Conservation (phyloP, 805 yeast species). For the Saturnispora sekii region DNA sequence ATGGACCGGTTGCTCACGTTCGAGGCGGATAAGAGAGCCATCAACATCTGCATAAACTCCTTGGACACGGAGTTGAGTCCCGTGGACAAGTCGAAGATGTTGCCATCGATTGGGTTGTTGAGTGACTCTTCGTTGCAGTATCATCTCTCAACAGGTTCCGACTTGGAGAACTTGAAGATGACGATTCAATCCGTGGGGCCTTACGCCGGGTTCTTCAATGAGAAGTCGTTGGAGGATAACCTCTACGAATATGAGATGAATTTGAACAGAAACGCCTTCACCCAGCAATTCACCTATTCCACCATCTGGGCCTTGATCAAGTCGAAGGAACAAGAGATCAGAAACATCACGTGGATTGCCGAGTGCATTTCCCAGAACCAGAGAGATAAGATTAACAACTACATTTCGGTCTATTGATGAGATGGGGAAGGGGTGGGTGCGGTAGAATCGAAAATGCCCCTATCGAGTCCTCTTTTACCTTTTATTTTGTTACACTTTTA, state of each 20-base stretch:
- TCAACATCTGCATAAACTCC: constrained; percentile 86
- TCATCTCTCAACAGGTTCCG: constrained; percentile 68
- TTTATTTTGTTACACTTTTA: too few relatives aligned
- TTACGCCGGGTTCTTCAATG: constrained; percentile 47
- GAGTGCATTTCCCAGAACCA: constrained; percentile 99
- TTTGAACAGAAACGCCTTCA: constrained; percentile 82
- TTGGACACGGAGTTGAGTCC: constrained; percentile 71
- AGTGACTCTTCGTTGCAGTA: constrained; percentile 56
- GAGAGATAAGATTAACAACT: constrained; percentile 85
- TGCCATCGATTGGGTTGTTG: constrained; percentile 78
- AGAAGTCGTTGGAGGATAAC: constrained; percentile 81
- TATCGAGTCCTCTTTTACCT: too few relatives aligned
- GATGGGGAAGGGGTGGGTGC: too few relatives aligned
- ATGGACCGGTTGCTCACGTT: constrained; percentile 72
- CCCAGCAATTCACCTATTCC: constrained; percentile 88
- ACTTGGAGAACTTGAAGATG: constrained; percentile 69
- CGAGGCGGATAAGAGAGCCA: constrained; percentile 92
- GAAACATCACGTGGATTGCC: constrained; percentile 99
- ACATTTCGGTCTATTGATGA: constrained; percentile 68
- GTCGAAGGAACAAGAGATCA: constrained; percentile 91
- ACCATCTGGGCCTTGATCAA: constrained; percentile 96
- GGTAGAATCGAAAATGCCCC: too few relatives aligned
- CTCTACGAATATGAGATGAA: constrained; percentile 90
- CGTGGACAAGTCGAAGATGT: constrained; percentile 58
- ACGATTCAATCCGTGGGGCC: constrained; percentile 58